These are phyloP conservation scores for Citrus australasica DNA, from an alignment of 345 rosid genomes.

Conservation along the genomic window DNA sequence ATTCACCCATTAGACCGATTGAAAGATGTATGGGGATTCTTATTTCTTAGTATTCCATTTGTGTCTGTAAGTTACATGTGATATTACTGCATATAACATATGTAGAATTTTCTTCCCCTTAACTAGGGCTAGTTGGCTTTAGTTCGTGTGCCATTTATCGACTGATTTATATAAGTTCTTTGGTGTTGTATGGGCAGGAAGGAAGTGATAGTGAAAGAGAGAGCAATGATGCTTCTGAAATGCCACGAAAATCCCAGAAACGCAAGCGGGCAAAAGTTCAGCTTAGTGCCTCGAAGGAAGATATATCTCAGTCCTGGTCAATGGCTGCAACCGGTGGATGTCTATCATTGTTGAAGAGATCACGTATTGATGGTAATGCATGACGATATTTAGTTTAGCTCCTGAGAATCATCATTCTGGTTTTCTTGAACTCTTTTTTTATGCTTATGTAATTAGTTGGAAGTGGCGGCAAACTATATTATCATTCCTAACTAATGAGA, in stretches of 20 bases:
- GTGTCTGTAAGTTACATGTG: not conserved
- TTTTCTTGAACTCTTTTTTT: not conserved
- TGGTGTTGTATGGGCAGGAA: conserved; percentile 41
- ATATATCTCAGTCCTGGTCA: conserved; percentile 30
- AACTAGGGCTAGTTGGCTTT: not conserved
- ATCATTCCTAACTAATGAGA: not conserved
- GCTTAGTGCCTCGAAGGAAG: conserved; percentile 50
- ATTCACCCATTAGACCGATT: not conserved
- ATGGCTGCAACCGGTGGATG: conserved; percentile 60
- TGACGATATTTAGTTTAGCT: conserved; percentile 5
- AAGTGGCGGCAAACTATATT: not conserved
- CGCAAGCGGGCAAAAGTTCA: conserved; percentile 58
- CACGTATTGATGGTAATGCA: conserved; percentile 53
- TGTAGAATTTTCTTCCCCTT: not conserved
- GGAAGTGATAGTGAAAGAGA: conserved; percentile 83
- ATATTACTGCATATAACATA: not conserved
- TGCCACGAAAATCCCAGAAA: conserved; percentile 47
- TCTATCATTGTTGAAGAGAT: conserved; percentile 71
- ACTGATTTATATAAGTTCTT: not conserved
- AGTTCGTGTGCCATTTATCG: not conserved
- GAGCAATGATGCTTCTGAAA: conserved; percentile 46
- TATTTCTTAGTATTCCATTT: not conserved
- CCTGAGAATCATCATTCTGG: not conserved
- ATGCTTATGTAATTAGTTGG: not conserved
- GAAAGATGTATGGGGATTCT: not conserved